phyloP scores from a whole-genome alignment of 257 asterid genomes.

The Pogostemon cablin region DNA sequence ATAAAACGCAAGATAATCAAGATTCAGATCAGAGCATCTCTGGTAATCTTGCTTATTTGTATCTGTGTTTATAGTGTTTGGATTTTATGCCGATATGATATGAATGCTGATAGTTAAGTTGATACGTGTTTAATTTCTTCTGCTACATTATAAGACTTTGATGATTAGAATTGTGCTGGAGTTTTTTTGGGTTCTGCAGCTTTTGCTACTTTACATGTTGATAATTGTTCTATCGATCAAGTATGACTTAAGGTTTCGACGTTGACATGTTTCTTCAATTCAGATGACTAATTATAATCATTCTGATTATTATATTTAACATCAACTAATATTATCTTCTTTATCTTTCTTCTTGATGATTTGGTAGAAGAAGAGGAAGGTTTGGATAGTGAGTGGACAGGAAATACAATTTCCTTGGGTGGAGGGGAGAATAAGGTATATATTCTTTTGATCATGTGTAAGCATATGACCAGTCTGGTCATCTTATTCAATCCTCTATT shows the following conservation, averaged over 20 bases:
- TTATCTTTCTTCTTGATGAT: conserved; percentile 13
- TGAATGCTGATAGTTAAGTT: neutral
- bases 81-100: neutral
- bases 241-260: conserved; percentile 19
- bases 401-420: conserved; percentile 38
- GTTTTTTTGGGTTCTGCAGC: neutral
- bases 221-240: conserved; percentile 1
- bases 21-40: conserved; percentile 84
- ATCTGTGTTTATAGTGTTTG: neutral
- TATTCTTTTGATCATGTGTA: neutral
- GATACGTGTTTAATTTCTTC: neutral
- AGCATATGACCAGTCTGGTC: neutral
- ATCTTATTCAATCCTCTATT: neutral
- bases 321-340: neutral
- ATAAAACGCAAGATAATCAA: conserved; percentile 36
- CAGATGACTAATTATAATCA: conserved; percentile 3
- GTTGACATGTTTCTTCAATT: neutral
- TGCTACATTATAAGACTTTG: conserved; percentile 2
- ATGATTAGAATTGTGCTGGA: conserved; percentile 2
- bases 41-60: conserved; percentile 41
- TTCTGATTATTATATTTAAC: conserved; percentile 18
- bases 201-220: neutral
- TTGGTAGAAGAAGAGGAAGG: conserved; percentile 64
- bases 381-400: conserved; percentile 42
- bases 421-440: conserved; percentile 48